These are phyloP conservation scores for Globisporangium emineosum DNA, from an alignment of 352 stramenopile genomes.

Conservation along the genomic window DNA sequence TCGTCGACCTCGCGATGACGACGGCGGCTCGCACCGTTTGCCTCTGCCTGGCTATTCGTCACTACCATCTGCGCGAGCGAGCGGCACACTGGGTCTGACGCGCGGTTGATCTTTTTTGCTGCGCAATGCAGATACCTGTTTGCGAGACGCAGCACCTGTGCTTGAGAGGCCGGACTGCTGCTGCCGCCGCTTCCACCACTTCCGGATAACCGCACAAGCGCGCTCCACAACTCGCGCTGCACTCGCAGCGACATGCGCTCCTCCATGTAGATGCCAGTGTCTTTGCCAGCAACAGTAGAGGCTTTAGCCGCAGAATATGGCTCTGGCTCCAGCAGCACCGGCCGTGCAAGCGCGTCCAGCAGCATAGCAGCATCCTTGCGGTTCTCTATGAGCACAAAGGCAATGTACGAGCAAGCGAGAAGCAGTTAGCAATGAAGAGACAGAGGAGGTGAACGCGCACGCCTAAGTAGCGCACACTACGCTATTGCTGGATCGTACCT, in stretches of 20 bases:
- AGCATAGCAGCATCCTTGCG: constrained; percentile 27
- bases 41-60: background rate
- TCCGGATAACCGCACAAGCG: constrained; percentile 23
- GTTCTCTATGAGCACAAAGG: constrained; percentile 29
- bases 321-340: constrained; percentile 19
- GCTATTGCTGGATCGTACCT: constrained; percentile 18
- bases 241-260: constrained; percentile 25
- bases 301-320: background rate
- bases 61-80: constrained; percentile 11
- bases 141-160: constrained; percentile 13
- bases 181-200: too few species aligned
- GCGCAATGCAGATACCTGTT: constrained; percentile 16
- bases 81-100: constrained; percentile 8
- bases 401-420: background rate
- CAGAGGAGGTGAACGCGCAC: too few species aligned
- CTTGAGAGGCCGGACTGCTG: background rate
- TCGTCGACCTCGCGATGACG: constrained; percentile 4
- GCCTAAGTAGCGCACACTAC: background rate
- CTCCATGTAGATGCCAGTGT: constrained; percentile 43
- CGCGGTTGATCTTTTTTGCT: constrained; percentile 5
- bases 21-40: background rate
- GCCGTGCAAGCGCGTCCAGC: constrained; percentile 26
- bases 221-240: constrained; percentile 65
- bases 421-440: background rate
- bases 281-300: background rate